A percentile compares a stretch with the other conserved stretches of the same genome.
phyloP scores from a whole-genome alignment of 495 filamentous ascomycete species.

The Penicillium goetzii region DNA sequence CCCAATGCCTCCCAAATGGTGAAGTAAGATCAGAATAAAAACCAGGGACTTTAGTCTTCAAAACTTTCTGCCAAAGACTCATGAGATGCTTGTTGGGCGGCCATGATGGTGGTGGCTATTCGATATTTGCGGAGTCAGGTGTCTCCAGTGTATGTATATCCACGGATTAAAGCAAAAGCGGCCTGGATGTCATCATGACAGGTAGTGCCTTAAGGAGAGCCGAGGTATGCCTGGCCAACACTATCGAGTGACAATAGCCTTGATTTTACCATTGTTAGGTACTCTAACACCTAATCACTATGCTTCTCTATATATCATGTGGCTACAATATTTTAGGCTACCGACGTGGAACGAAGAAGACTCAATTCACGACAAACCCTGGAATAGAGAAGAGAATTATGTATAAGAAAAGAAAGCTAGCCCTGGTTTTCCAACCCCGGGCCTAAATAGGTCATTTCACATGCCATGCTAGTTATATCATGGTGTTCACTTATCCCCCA shows the following conservation, averaged over 20 bases:
- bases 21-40: neutral
- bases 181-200: neutral
- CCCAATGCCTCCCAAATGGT: neutral
- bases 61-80: too few relatives aligned
- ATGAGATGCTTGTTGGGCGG: too few relatives aligned
- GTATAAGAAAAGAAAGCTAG: slow-evolving; percentile 7
- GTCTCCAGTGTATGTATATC: too few relatives aligned
- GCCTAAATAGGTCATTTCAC: slow-evolving; percentile 8
- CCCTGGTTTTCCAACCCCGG: neutral
- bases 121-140: too few relatives aligned
- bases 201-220: neutral
- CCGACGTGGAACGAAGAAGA: neutral
- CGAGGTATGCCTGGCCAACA: too few relatives aligned
- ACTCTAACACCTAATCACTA: neutral
- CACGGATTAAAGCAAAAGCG: neutral
- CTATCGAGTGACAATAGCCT: neutral
- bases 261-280: neutral
- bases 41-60: too few relatives aligned
- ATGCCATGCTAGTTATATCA: slow-evolving; percentile 5
- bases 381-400: neutral
- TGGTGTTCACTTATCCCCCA: slow-evolving; percentile 7
- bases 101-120: too few relatives aligned
- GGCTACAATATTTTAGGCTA: neutral
- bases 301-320: neutral
- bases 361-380: neutral